Evolutionary conservation across 2,329 filamentous ascomycete genomes (phyloP).

Genomic region (Calonectria fujianensis): DNA sequence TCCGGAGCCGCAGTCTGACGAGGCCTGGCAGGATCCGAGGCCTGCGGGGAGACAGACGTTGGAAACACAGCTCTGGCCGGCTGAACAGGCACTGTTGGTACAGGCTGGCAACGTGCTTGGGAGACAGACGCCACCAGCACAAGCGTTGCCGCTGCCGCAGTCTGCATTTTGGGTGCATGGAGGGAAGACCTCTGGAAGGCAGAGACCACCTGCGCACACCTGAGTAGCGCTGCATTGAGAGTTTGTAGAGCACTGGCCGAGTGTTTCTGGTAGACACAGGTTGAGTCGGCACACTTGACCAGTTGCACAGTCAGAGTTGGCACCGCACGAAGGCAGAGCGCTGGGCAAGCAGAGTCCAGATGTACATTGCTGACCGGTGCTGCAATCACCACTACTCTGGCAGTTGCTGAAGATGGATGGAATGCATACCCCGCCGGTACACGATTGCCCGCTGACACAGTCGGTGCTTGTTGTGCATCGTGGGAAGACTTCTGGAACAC

Average conservation of each 20-base stretch:
- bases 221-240: constrained; percentile 20
- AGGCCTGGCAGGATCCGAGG: constrained; percentile 20
- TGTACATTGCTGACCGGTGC: constrained; percentile 23
- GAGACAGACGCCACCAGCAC: constrained; percentile 22
- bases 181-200: constrained; percentile 32
- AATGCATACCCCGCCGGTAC: constrained; percentile 33
- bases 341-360: constrained; percentile 31
- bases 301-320: constrained; percentile 19
- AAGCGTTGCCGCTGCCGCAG: constrained; percentile 27
- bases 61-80: constrained; percentile 15
- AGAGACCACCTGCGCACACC: constrained; percentile 30
- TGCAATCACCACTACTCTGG: constrained; percentile 15
- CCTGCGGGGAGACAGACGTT: constrained; percentile 24
- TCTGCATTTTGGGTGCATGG: constrained; percentile 5
- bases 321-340: constrained; percentile 21
- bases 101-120: constrained; percentile 1
- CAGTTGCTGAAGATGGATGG: constrained; percentile 9
- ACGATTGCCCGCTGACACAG: constrained; percentile 25
- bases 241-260: constrained; percentile 12
- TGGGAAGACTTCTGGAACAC: constrained; percentile 30
- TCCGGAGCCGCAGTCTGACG: constrained; percentile 34
- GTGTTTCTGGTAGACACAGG: constrained; percentile 29
- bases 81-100: background rate
- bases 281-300: constrained; percentile 36
- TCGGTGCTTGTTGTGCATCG: constrained; percentile 27